phyloP scores from a whole-genome alignment of 306 rosid species.

The Castanea sativa region DNA sequence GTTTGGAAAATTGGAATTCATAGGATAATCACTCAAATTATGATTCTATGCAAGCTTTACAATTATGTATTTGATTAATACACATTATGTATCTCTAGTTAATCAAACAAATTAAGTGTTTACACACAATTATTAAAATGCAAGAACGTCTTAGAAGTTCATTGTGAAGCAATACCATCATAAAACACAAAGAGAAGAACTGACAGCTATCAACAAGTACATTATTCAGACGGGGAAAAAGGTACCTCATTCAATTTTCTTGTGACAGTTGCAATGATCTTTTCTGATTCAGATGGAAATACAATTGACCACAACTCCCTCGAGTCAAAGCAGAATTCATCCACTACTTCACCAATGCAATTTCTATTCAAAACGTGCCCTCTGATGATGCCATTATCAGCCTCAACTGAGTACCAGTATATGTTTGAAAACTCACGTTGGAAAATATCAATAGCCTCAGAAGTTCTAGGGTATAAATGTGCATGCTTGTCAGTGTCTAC shows the following conservation, averaged over 20 bases:
- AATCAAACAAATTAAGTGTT: not conserved
- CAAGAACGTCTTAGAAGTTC: not conserved
- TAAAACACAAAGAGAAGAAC: not conserved
- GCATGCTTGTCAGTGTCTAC: slow-evolving; percentile 58
- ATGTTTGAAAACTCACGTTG: slow-evolving; percentile 72
- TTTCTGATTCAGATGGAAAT: slow-evolving; percentile 92
- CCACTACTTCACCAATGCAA: slow-evolving; percentile 46
- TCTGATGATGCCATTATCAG: slow-evolving; percentile 69
- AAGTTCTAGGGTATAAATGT: slow-evolving; percentile 80
- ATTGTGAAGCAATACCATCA: not conserved
- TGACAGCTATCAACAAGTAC: not conserved
- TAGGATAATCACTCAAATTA: not conserved
- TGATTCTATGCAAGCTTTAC: not conserved
- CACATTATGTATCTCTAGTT: not conserved
- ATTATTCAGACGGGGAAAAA: not conserved
- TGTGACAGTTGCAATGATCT: slow-evolving; percentile 67
- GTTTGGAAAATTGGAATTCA: not conserved
- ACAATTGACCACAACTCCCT: slow-evolving; percentile 83
- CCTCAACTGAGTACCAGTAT: slow-evolving; percentile 90
- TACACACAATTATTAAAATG: not conserved
- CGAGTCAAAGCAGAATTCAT: slow-evolving; percentile 75
- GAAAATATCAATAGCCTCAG: slow-evolving; percentile 70
- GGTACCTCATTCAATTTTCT: slow-evolving; percentile 80
- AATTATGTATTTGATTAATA: not conserved
- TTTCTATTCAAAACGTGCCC: slow-evolving; percentile 80